Conservation (phyloP, 768 basidiomycete species). For the Lactarius psammicola region DNA sequence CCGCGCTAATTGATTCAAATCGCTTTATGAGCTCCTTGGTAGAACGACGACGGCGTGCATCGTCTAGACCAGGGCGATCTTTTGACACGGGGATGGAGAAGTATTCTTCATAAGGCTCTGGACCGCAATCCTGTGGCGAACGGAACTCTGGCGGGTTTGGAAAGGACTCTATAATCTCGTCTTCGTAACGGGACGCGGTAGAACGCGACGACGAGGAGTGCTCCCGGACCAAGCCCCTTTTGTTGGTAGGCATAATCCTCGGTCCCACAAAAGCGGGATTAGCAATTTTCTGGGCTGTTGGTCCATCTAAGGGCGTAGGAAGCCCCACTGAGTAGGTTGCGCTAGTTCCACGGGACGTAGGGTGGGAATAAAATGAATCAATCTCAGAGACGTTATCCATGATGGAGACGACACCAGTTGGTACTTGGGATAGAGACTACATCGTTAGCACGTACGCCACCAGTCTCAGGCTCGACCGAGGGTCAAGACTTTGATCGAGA, state of each 20-base stretch:
- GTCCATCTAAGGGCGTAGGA: conserved; percentile 23
- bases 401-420: background rate
- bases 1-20: conserved; percentile 46
- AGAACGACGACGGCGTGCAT: conserved; percentile 31
- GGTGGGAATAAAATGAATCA: conserved; percentile 26
- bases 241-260: conserved; percentile 18
- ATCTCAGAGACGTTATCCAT: conserved; percentile 29
- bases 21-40: conserved; percentile 54
- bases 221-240: conserved; percentile 13
- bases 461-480: conserved; percentile 3
- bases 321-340: conserved; percentile 8
- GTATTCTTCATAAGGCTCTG: conserved; percentile 28
- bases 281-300: background rate
- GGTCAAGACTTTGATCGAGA: background rate
- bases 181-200: conserved; percentile 11
- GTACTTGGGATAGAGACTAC: background rate
- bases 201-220: conserved; percentile 14
- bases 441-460: background rate
- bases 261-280: conserved; percentile 16
- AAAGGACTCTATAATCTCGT: conserved; percentile 7
- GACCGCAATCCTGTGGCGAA: conserved; percentile 22
- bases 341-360: conserved; percentile 13
- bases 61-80: background rate
- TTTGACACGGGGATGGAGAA: conserved; percentile 23
- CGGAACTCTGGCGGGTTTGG: conserved; percentile 24